Percentiles rank a stretch among this genome's conserved stretches.
Conservation (phyloP, 2,329 filamentous ascomycete genomes). For the Talaromyces pinophilus region DNA sequence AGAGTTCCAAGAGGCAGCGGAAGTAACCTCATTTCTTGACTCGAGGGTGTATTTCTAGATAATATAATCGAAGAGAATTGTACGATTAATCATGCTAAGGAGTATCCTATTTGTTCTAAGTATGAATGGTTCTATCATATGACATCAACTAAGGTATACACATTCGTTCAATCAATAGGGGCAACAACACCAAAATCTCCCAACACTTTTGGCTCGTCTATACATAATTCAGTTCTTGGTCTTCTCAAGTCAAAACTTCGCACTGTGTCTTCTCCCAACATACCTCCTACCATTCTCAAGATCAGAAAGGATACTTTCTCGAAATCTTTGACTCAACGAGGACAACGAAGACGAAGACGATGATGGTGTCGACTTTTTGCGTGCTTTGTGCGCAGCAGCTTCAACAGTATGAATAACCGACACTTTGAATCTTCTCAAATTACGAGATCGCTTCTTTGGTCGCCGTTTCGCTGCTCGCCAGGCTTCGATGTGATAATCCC, state of each 20-base stretch:
- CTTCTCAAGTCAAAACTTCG: background rate
- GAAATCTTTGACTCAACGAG: background rate
- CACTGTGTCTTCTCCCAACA: slow-evolving; percentile 17
- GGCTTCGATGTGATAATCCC: slow-evolving; percentile 24
- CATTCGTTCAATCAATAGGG: background rate
- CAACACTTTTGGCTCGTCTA: background rate
- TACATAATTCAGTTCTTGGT: background rate
- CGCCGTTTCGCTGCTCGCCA: slow-evolving; percentile 20
- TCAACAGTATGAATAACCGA: background rate
- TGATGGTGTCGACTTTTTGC: slow-evolving; percentile 1
- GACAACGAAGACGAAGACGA: background rate
- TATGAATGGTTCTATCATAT: background rate
- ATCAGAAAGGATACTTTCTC: background rate
- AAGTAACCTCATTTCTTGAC: slow-evolving; percentile 33
- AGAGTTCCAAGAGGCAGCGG: slow-evolving; percentile 54
- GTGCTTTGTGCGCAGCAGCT: background rate
- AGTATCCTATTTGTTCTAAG: background rate
- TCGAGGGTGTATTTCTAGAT: background rate
- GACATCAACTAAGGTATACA: slow-evolving; percentile 6
- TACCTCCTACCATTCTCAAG: background rate
- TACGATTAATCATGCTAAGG: background rate
- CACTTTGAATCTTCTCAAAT: background rate
- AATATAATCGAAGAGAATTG: background rate
- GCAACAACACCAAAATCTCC: background rate
- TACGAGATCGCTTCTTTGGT: slow-evolving; percentile 3